These are phyloP conservation scores for Orobanche coerulescens DNA, from an alignment of 257 asterid genomes.

Conservation along the genomic window DNA sequence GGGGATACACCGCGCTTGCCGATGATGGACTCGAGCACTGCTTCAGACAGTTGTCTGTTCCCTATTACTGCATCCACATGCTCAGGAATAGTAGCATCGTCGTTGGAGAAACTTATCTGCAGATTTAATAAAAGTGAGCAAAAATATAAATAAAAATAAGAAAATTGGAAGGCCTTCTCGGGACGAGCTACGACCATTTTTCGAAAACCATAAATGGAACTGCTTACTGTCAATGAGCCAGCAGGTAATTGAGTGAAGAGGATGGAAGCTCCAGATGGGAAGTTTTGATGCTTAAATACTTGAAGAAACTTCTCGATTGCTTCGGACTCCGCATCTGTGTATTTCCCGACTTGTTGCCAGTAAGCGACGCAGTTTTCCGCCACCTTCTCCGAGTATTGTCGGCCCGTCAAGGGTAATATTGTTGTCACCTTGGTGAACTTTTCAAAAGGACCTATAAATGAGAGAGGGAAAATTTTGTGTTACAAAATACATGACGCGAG, in stretches of 20 bases:
- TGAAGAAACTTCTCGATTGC: constrained; percentile 53
- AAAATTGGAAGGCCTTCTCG: not conserved
- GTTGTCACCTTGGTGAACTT: constrained; percentile 61
- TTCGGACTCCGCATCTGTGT: constrained; percentile 48
- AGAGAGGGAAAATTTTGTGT: too few relatives aligned
- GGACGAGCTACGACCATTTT: not conserved
- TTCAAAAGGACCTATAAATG: constrained; percentile 59
- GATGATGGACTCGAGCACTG: constrained; percentile 69
- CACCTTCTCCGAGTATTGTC: constrained; percentile 84
- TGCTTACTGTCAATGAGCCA: constrained; percentile 58
- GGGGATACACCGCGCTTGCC: constrained; percentile 86
- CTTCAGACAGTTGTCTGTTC: constrained; percentile 62
- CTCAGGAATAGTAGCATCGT: constrained; percentile 36
- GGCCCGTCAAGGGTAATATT: constrained; percentile 80
- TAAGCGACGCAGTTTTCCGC: constrained; percentile 66
- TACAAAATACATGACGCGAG: too few relatives aligned
- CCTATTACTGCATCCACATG: constrained; percentile 39
- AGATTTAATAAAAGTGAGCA: not conserved
- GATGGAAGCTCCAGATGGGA: constrained; percentile 75
- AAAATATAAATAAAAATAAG: not conserved
- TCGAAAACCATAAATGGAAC: not conserved
- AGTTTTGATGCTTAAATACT: constrained; percentile 46
- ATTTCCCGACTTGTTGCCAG: constrained; percentile 60
- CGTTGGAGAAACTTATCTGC: constrained; percentile 72
- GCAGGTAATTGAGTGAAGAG: constrained; percentile 70